A percentile compares a stretch with the other conserved stretches of the same genome.
phyloP scores from a whole-genome alignment of 495 filamentous ascomycete genomes.

The Achaetomiella virescens region DNA sequence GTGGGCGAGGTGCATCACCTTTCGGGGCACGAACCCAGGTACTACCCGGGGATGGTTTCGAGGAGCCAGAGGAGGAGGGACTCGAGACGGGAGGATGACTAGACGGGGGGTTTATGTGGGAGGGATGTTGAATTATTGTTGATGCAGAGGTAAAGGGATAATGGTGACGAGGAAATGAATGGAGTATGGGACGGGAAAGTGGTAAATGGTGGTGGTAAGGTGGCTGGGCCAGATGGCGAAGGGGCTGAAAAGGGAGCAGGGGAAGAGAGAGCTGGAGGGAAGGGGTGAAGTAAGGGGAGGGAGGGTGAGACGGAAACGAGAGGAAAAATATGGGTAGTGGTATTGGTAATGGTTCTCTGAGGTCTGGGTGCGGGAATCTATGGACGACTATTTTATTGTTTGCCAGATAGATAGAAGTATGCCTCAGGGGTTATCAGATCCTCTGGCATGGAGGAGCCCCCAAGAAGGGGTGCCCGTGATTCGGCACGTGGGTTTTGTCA shows the following conservation, averaged over 20 bases:
- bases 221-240: too few relatives aligned
- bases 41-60: constrained; percentile 67
- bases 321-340: too few relatives aligned
- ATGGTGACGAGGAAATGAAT: not conserved
- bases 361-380: too few relatives aligned
- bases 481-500: not conserved
- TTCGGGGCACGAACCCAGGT: constrained; percentile 55
- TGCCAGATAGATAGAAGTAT: too few relatives aligned
- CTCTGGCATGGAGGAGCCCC: not conserved
- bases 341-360: not conserved
- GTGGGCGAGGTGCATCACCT: constrained; percentile 36
- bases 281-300: not conserved
- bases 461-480: not conserved
- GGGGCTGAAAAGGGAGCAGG: too few relatives aligned
- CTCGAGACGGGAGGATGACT: constrained; percentile 37
- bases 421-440: too few relatives aligned
- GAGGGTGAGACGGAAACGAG: not conserved
- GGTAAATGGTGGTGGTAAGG: too few relatives aligned
- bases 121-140: not conserved
- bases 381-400: too few relatives aligned
- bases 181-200: too few relatives aligned
- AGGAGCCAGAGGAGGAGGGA: constrained; percentile 45
- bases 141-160: not conserved
- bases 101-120: not conserved
- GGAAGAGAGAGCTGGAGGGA: too few relatives aligned